Evolutionary conservation across 1,284 basidiomycete genomes (phyloP), one percentile per base, ranked within the genome.

Genomic region (Ceratobasidium sp.): DNA sequence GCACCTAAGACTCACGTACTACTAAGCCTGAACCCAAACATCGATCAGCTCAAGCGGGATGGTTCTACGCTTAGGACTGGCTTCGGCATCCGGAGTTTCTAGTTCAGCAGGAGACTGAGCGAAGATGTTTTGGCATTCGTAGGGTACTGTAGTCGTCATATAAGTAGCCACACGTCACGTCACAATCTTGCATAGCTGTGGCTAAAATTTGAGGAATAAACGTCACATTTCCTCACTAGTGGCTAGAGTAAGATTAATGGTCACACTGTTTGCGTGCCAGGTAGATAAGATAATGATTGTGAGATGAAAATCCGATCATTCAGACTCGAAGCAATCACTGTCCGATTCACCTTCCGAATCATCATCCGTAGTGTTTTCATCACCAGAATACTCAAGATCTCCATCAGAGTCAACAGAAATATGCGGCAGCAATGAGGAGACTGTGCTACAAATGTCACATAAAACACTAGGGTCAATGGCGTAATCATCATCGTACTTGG

Each of bases 401-500:
- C 57, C 57, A 17, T 44, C 29, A 2, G 29, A 22, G n/a, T 60
- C 57, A 5, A 36, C 33, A 9, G 22, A 5, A 44, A 14, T n/a
- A 8, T 17, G 17, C 8, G 57, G 57, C 27, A 22, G 22, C 51
- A 41, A 41, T n/a, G n/a, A n/a, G n/a, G 11, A 41, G 36, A 29
- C n/a, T n/a, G n/a, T n/a, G 31, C 33, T 22, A 8, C 57, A 19
- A 41, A 60, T 45, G 22, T 60, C 57, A 36, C 29, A 31, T 14
- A 60, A 36, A 11, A 60, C n/a, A 22, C 17, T 44, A 19, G 57
- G 57, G 36, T 60, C 57, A 11, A 60, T 31, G 41, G 57, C 57
- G 44, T 36, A 36, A 60, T 60, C 33, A 44, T 60, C 57, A 41
- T 60, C 33, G 33, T 36, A 60, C 9, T 60, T n/a, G 14, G 17